A percentile compares a stretch with the other conserved stretches of the same genome.
These are phyloP conservation scores for Micractinium conductrix DNA, from an alignment of 139 green algal genomes.

Conservation along the genomic window DNA sequence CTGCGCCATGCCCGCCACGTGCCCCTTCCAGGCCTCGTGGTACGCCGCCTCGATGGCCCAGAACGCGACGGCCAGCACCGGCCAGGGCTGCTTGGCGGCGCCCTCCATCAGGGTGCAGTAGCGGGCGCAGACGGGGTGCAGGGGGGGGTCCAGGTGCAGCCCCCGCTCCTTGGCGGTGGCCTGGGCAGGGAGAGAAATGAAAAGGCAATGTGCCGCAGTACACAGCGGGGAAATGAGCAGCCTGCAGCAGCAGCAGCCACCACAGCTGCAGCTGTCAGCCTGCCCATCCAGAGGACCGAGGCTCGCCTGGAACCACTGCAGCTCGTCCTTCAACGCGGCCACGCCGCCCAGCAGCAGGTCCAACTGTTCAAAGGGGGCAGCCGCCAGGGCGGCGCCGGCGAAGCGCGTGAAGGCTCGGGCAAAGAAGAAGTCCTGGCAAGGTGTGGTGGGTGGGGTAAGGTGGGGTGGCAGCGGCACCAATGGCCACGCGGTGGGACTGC, in stretches of 20 bases:
- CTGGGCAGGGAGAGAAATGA: neutral
- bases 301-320: conserved; percentile 36
- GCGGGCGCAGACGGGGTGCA: neutral
- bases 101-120: neutral
- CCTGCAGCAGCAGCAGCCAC: no score
- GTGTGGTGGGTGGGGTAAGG: neutral
- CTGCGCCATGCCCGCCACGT: conserved; percentile 10
- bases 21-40: conserved; percentile 26
- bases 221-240: neutral
- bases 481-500: neutral
- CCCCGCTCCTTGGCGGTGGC: neutral
- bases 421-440: conserved; percentile 30
- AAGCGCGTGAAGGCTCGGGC: conserved; percentile 15
- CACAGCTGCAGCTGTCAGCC: no score
- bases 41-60: conserved; percentile 36
- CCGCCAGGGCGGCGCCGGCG: neutral
- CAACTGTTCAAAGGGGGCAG: neutral
- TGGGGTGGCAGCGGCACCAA: neutral
- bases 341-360: conserved; percentile 30
- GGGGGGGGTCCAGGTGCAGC: neutral
- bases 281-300: no score
- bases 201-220: neutral
- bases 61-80: conserved; percentile 11
- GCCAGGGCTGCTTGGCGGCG: conserved; percentile 10
- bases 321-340: conserved; percentile 23